Percentiles rank a stretch among this genome's conserved stretches.
phyloP scores from a whole-genome alignment of 1,284 basidiomycete species.

The Fomes fomentarius region DNA sequence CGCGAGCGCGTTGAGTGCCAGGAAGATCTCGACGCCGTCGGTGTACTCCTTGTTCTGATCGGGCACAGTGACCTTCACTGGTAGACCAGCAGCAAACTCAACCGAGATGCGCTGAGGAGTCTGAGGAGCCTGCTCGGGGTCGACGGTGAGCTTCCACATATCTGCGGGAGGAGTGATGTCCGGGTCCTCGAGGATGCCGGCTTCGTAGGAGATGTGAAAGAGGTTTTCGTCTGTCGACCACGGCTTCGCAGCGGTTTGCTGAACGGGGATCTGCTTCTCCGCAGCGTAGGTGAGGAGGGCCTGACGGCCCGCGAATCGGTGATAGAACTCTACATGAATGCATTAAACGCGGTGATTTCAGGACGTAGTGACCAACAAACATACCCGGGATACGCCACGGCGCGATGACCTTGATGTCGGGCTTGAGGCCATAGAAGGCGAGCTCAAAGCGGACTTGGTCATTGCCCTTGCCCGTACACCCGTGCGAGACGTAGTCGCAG shows the following conservation, averaged over 20 bases:
- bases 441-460: constrained; percentile 99
- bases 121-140: constrained; percentile 83
- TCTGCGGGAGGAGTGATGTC: constrained; percentile 94
- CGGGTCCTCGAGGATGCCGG: constrained; percentile 98
- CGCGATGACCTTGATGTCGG: constrained; percentile 98
- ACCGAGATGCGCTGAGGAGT: constrained; percentile 83
- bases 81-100: constrained; percentile 88
- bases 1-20: constrained; percentile 89
- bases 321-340: constrained; percentile 84
- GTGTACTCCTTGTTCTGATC: constrained; percentile 65
- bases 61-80: constrained; percentile 74
- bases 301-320: constrained; percentile 94
- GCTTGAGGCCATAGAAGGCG: constrained; percentile 98
- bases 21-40: constrained; percentile 96
- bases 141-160: constrained; percentile 98
- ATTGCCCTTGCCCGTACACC: constrained; percentile 99
- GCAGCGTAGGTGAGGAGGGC: constrained; percentile 92
- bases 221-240: constrained; percentile 99
- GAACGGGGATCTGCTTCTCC: constrained; percentile 89
- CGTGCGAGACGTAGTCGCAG: constrained; percentile 97
- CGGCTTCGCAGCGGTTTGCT: constrained; percentile 95
- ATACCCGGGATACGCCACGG: constrained; percentile 95
- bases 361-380: constrained; percentile 20
- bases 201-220: constrained; percentile 99
- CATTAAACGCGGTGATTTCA: background rate